Evolutionary conservation across 208 protist species (phyloP).

Genomic region (Leishmania mexicana): DNA sequence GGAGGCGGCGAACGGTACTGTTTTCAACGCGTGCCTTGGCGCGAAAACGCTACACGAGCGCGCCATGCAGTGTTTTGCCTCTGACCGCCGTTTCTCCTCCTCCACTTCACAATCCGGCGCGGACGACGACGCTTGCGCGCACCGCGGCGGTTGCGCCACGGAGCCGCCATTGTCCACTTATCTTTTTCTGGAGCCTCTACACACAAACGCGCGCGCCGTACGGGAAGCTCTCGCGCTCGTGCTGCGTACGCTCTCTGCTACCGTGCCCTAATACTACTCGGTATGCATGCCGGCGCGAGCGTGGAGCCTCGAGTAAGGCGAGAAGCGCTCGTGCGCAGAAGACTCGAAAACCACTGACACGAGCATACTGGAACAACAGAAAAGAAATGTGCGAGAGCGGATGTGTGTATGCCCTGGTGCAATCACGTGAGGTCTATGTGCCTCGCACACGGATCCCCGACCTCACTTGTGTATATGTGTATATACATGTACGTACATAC

Average conservation of each 20-base stretch:
- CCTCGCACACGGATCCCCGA: not conserved
- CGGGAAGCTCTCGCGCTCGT: slow-evolving; percentile 25
- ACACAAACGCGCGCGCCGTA: slow-evolving; percentile 22
- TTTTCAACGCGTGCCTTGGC: not conserved
- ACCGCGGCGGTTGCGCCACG: not conserved
- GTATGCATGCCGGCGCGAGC: not conserved
- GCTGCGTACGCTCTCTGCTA: slow-evolving; percentile 19
- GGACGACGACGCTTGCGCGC: not conserved
- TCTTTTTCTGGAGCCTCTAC: slow-evolving; percentile 23
- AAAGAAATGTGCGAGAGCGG: not conserved
- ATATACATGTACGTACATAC: not conserved
- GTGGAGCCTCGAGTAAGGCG: not conserved
- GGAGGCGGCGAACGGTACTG: not conserved
- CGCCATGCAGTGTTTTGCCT: not conserved
- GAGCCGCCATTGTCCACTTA: not conserved
- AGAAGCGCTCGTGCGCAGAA: not conserved
- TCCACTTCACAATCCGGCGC: not conserved
- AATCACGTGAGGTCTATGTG: not conserved
- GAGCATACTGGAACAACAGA: not conserved
- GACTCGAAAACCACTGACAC: not conserved
- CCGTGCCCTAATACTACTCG: not conserved
- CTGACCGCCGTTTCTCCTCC: not conserved
- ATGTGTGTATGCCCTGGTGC: not conserved
- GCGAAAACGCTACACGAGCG: not conserved
- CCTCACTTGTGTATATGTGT: not conserved